Conservation (phyloP, 257 asterid genomes). For the Primulina huaijiensis region DNA sequence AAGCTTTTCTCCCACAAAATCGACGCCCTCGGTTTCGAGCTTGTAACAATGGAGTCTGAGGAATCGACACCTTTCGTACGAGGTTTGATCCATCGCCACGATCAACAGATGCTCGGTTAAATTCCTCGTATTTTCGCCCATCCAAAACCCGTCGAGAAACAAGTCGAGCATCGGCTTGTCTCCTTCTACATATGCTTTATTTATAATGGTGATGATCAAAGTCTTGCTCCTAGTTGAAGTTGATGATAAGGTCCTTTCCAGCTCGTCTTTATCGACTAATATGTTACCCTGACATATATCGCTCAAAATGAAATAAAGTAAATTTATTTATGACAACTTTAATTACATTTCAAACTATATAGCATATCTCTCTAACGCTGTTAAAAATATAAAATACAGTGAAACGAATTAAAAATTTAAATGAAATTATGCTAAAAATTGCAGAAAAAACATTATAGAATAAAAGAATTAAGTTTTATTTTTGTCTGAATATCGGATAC, state of each 20-base stretch:
- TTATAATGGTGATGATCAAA: conserved; percentile 40
- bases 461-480: too few relatives aligned
- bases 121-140: conserved; percentile 38
- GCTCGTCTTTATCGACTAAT: conserved; percentile 24
- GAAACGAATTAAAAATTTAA: too few relatives aligned
- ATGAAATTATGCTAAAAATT: too few relatives aligned
- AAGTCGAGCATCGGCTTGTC: conserved; percentile 48
- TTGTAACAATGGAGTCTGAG: conserved; percentile 45
- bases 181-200: conserved; percentile 50
- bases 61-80: conserved; percentile 42
- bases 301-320: too few relatives aligned
- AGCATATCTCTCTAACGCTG: too few relatives aligned
- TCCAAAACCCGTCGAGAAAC: conserved; percentile 57
- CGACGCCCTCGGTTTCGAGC: conserved; percentile 43
- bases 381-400: too few relatives aligned
- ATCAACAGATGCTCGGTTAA: conserved; percentile 33
- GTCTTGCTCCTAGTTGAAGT: conserved; percentile 37
- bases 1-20: conserved; percentile 36
- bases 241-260: conserved; percentile 30
- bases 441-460: too few relatives aligned
- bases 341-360: too few relatives aligned
- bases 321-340: too few relatives aligned
- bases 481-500: too few relatives aligned
- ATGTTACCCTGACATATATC: neutral
- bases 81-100: conserved; percentile 44